Percentiles rank a stretch among this genome's conserved stretches.
Evolutionary conservation across 495 filamentous ascomycete genomes (phyloP).

Genomic region (Penicillium parvum): DNA sequence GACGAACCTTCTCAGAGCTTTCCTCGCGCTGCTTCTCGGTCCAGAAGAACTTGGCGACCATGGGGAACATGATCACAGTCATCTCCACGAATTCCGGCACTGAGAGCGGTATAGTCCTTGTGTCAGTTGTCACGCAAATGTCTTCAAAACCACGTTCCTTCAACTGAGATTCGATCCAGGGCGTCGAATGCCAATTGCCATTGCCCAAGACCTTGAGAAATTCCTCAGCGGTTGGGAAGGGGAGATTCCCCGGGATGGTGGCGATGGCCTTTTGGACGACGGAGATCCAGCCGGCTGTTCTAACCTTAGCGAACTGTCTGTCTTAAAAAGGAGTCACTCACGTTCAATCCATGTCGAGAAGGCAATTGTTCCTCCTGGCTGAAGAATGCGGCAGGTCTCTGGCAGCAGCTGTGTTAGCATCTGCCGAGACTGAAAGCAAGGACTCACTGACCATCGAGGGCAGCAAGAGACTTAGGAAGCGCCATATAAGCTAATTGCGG

Average conservation of each 20-base stretch:
- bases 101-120: slow-evolving; percentile 13
- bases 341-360: slow-evolving; percentile 35
- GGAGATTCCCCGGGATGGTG: slow-evolving; percentile 23
- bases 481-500: slow-evolving; percentile 23
- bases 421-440: not conserved
- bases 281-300: slow-evolving; percentile 29
- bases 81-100: slow-evolving; percentile 29
- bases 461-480: slow-evolving; percentile 19
- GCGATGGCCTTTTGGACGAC: slow-evolving; percentile 23
- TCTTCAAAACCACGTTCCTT: slow-evolving; percentile 28
- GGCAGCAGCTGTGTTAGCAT: not conserved
- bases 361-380: slow-evolving; percentile 33
- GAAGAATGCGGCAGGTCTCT: slow-evolving; percentile 36
- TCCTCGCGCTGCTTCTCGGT: slow-evolving; percentile 28
- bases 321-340: slow-evolving; percentile 11
- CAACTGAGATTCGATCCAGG: slow-evolving; percentile 29
- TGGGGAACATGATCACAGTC: slow-evolving; percentile 24
- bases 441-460: slow-evolving; percentile 27
- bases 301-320: slow-evolving; percentile 1
- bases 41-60: slow-evolving; percentile 28
- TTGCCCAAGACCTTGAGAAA: slow-evolving; percentile 18
- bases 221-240: slow-evolving; percentile 25
- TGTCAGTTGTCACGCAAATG: slow-evolving; percentile 22
- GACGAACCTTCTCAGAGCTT: slow-evolving; percentile 16
- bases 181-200: slow-evolving; percentile 29